Base-by-base conservation (phyloP, 495 filamentous ascomycete species). In the Podospora didyma region DNA sequence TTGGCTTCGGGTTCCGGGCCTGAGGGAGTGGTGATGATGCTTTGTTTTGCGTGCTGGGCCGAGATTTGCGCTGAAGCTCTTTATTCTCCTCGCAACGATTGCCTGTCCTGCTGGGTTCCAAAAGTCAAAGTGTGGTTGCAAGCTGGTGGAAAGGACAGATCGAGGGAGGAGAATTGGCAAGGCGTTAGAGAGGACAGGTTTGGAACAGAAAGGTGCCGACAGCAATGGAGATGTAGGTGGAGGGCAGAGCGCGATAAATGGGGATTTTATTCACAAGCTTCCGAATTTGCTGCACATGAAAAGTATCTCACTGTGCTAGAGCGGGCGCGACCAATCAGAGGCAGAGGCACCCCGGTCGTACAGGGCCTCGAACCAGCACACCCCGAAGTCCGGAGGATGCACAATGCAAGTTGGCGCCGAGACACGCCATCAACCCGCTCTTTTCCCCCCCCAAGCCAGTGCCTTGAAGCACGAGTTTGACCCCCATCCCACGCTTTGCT, bases 51-150 rank as follows among this genome's bases (percentile, higher is more conserved):
- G 24, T 37, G 44, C 45, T 49, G 46, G 16, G 20, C 23, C 12
- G 21, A n/a, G 23, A 12, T 14, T 49, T 28, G 41, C 44, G 37
- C 44, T 16, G n/a, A 19, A 49, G 49, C 47, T 31, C 26, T 31
- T 31, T 31, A 14, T 54, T 58, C 63, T 63, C 66, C 66, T 66
- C 66, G 52, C 66, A 31, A 65, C 65, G 65, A 65, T 57, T 21
- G 49, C 62, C 66, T 62, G 65, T 60, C 63, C 20, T 47, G 35
- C 37, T 21, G 39, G 35, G 44, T 53, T 28, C 24, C 17, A 19
- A 45, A 17, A 21, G 16, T 28, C 49, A n/a, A 39, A n/a, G 37
- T 3, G 14, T 10, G 34, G 14, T 7, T 11, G 26, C 3, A 44
- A 12, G 41, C 24, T 34, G 31, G n/a, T 35, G 42, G 46, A 24